phyloP scores from a whole-genome alignment of 2,329 filamentous ascomycete species.

The Phaeomoniella chlamydospora region DNA sequence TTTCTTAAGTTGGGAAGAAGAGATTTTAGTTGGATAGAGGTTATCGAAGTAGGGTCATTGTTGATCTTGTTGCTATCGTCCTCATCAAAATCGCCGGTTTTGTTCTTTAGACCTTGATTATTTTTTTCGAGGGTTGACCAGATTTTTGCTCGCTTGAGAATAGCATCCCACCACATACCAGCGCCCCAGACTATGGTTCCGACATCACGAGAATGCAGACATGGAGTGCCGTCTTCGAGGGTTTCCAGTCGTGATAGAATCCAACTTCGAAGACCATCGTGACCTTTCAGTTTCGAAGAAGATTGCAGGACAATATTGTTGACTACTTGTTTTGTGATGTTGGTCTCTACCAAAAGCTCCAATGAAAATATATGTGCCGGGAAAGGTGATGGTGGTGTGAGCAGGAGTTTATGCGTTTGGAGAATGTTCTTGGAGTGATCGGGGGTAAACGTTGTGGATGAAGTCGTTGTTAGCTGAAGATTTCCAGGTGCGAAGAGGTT shows the following conservation, averaged over 20 bases:
- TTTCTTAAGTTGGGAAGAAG: not conserved
- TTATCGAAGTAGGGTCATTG: too few relatives aligned
- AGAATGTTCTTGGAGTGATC: slow-evolving; percentile 3
- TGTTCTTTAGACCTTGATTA: not conserved
- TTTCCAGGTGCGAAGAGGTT: slow-evolving; percentile 11
- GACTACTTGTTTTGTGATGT: slow-evolving; percentile 6
- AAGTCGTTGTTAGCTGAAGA: slow-evolving; percentile 6
- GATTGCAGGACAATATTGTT: slow-evolving; percentile 3
- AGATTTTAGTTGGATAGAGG: not conserved
- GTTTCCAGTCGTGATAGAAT: slow-evolving; percentile 6
- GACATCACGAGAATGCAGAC: slow-evolving; percentile 7
- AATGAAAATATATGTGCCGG: slow-evolving; percentile 4
- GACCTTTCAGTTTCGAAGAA: slow-evolving; percentile 1
- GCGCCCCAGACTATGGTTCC: slow-evolving; percentile 10
- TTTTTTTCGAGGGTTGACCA: not conserved
- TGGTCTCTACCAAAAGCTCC: slow-evolving; percentile 7
- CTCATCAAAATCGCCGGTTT: not conserved
- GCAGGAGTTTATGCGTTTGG: slow-evolving; percentile 6
- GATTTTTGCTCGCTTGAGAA: slow-evolving; percentile 8
- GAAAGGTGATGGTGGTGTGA: slow-evolving; percentile 10
- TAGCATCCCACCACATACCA: slow-evolving; percentile 9
- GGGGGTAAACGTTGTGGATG: slow-evolving; percentile 1
- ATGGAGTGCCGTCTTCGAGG: slow-evolving; percentile 1
- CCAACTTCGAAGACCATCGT: slow-evolving; percentile 7
- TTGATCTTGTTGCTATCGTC: too few relatives aligned